phyloP scores from a whole-genome alignment of 768 basidiomycete species.

The Sistotremastrum niveocremeum region DNA sequence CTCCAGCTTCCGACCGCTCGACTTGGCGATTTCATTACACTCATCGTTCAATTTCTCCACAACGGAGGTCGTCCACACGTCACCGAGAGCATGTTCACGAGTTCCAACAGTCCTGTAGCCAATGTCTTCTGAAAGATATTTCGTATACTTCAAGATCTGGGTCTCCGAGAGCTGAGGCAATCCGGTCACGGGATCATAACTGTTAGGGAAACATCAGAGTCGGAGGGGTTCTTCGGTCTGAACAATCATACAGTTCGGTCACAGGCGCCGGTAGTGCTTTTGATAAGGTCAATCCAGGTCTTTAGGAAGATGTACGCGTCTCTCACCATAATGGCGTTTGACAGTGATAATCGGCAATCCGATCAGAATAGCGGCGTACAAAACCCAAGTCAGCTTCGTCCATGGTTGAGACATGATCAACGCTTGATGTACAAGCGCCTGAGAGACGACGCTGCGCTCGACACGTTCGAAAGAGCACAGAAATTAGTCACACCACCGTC shows the following conservation, averaged over 20 bases:
- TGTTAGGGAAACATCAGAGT: constrained; percentile 1
- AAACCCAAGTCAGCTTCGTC: too few relatives aligned
- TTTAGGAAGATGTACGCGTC: not conserved
- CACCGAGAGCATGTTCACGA: constrained; percentile 72
- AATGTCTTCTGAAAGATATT: constrained; percentile 68
- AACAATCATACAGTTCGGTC: constrained; percentile 6
- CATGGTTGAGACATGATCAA: too few relatives aligned
- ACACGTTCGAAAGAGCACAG: too few relatives aligned
- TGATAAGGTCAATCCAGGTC: not conserved
- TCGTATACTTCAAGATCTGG: constrained; percentile 48
- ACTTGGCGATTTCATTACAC: constrained; percentile 42
- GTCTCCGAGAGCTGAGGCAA: constrained; percentile 62
- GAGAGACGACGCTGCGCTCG: too few relatives aligned
- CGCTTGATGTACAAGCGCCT: too few relatives aligned
- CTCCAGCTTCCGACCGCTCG: constrained; percentile 45
- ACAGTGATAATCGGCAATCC: too few relatives aligned
- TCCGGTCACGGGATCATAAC: constrained; percentile 36
- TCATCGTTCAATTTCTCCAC: constrained; percentile 44
- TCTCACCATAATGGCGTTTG: constrained; percentile 7
- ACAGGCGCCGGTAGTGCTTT: constrained; percentile 10
- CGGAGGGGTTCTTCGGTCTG: not conserved
- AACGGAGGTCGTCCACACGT: constrained; percentile 65
- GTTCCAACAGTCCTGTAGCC: constrained; percentile 91
- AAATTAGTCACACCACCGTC: too few relatives aligned
- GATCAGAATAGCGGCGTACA: too few relatives aligned